These are phyloP conservation scores for Cryptococcus amylolentus DNA, from an alignment of 1,284 basidiomycete genomes.

Conservation along the genomic window DNA sequence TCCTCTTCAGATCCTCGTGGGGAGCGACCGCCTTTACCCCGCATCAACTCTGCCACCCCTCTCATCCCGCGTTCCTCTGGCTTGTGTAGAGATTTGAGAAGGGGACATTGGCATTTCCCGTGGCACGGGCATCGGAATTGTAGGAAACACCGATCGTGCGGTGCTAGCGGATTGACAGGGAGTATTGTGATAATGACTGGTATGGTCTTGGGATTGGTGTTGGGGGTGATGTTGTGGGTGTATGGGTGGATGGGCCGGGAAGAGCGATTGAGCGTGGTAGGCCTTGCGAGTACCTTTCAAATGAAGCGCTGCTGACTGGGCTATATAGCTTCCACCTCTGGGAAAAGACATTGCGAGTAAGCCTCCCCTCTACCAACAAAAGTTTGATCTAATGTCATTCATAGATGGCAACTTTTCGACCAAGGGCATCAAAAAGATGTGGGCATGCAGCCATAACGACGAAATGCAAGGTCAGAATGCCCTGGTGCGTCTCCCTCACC, in stretches of 20 bases:
- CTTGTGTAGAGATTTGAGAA: background rate
- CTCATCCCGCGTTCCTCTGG: background rate
- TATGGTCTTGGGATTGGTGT: background rate
- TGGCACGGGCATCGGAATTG: background rate
- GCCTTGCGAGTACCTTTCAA: background rate
- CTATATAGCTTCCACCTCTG: background rate
- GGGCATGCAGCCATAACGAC: constrained; percentile 34
- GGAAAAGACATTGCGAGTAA: background rate
- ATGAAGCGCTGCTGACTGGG: background rate
- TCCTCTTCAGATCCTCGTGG: background rate
- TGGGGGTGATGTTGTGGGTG: background rate
- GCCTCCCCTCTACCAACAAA: background rate
- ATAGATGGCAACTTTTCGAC: background rate
- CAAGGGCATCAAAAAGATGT: constrained; percentile 2
- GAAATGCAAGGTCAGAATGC: constrained; percentile 31
- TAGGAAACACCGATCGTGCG: background rate
- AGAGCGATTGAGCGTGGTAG: background rate
- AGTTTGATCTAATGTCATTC: background rate
- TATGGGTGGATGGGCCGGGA: background rate
- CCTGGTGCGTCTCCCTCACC: constrained; percentile 18
- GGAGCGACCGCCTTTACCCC: background rate
- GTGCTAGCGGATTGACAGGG: background rate
- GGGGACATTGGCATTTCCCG: background rate
- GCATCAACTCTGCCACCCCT: background rate
- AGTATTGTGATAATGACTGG: background rate